phyloP scores from a whole-genome alignment of 805 yeast species.

The Zygosaccharomyces gambellarensis region DNA sequence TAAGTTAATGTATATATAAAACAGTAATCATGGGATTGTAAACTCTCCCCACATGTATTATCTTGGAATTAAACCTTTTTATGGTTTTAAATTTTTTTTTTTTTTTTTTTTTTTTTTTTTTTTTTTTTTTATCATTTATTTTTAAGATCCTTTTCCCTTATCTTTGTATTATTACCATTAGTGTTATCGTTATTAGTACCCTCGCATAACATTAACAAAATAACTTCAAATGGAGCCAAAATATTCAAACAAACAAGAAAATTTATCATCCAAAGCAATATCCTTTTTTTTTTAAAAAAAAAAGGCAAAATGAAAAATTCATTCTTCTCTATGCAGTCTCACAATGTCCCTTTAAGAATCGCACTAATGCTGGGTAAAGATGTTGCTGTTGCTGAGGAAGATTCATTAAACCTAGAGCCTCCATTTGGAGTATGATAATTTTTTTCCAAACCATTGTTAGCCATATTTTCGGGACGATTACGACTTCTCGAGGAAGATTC shows the following conservation, averaged over 20 bases:
- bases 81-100: not conserved
- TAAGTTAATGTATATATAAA: slow-evolving; percentile 1
- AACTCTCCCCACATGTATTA: not conserved
- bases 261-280: not conserved
- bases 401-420: slow-evolving; percentile 4
- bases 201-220: not conserved
- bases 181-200: not conserved
- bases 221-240: not conserved
- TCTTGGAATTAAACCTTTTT: not conserved
- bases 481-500: slow-evolving; percentile 3
- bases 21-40: not conserved
- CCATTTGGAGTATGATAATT: slow-evolving; percentile 6
- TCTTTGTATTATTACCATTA: not conserved
- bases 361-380: slow-evolving; percentile 26
- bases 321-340: not conserved
- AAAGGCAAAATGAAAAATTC: not conserved
- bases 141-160: not conserved
- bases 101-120: not conserved
- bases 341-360: slow-evolving; percentile 26
- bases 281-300: not conserved
- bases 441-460: not conserved
- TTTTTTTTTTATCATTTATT: not conserved
- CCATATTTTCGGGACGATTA: slow-evolving; percentile 5
- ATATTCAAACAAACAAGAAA: not conserved
- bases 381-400: slow-evolving; percentile 15